A percentile compares a stretch with the other conserved stretches of the same genome.
phyloP scores from a whole-genome alignment of 176 grass and related monocot genomes.

The Melocanna baccifera region DNA sequence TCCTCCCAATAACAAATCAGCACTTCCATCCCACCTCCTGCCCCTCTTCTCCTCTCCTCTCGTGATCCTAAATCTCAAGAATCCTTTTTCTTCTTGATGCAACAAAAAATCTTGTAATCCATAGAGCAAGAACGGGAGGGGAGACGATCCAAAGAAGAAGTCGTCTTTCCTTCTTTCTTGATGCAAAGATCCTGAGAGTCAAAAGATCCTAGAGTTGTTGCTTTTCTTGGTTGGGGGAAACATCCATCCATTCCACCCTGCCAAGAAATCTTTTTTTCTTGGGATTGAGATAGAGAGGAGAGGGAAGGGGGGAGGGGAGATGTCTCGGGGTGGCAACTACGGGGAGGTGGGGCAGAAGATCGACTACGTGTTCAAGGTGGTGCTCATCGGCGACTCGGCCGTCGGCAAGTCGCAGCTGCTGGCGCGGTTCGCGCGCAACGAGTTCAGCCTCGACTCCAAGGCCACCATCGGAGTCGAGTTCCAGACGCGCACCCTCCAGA shows the following conservation, averaged over 20 bases:
- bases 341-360: constrained; percentile 55
- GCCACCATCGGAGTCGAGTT: constrained; percentile 94
- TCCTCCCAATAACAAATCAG: not conserved
- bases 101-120: not conserved
- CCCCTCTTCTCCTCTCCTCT: not conserved
- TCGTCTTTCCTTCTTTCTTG: not conserved
- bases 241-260: not conserved
- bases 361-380: constrained; percentile 71
- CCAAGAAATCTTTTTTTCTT: not conserved
- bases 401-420: constrained; percentile 78
- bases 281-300: not conserved
- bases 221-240: not conserved
- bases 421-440: constrained; percentile 71
- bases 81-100: not conserved
- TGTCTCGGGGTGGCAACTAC: constrained; percentile 40
- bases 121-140: not conserved
- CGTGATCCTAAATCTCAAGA: not conserved
- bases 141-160: not conserved
- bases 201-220: not conserved
- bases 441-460: constrained; percentile 93
- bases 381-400: constrained; percentile 73
- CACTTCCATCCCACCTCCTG: not conserved
- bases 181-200: not conserved
- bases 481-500: constrained; percentile 72
- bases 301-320: not conserved